phyloP scores from a whole-genome alignment of 1,284 basidiomycete genomes.

The Athelia psychrophila region DNA sequence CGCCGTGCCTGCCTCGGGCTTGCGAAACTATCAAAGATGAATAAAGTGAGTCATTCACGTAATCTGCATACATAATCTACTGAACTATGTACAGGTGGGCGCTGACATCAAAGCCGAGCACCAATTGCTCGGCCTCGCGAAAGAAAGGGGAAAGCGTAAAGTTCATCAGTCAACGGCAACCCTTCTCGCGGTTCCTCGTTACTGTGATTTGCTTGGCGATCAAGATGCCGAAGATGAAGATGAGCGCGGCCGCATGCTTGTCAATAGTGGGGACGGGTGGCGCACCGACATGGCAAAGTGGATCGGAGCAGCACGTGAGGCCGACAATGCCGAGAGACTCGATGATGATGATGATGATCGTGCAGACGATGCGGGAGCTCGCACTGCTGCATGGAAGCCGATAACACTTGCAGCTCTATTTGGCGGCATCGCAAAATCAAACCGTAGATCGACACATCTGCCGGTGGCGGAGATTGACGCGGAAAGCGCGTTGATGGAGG shows the following conservation, averaged over 20 bases:
- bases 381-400: too few relatives aligned
- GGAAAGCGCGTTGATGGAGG: too few relatives aligned
- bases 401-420: too few relatives aligned
- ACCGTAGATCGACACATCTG: too few relatives aligned
- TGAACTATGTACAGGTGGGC: neutral
- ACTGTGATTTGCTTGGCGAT: neutral
- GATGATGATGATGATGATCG: too few relatives aligned
- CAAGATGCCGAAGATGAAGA: neutral
- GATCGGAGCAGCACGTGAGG: neutral
- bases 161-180: neutral
- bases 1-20: slow-evolving; percentile 6
- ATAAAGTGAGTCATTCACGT: neutral
- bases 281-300: neutral
- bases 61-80: neutral
- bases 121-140: neutral
- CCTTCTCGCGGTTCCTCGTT: neutral
- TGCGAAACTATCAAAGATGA: slow-evolving; percentile 6
- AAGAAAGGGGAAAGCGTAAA: neutral
- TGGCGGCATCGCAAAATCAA: too few relatives aligned
- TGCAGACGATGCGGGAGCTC: too few relatives aligned
- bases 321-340: too few relatives aligned
- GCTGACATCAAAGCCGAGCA: neutral
- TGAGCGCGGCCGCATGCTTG: neutral
- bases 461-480: too few relatives aligned
- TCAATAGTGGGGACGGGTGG: neutral